These are phyloP conservation scores for Urtica urens DNA, from an alignment of 306 rosid species.

Conservation along the genomic window DNA sequence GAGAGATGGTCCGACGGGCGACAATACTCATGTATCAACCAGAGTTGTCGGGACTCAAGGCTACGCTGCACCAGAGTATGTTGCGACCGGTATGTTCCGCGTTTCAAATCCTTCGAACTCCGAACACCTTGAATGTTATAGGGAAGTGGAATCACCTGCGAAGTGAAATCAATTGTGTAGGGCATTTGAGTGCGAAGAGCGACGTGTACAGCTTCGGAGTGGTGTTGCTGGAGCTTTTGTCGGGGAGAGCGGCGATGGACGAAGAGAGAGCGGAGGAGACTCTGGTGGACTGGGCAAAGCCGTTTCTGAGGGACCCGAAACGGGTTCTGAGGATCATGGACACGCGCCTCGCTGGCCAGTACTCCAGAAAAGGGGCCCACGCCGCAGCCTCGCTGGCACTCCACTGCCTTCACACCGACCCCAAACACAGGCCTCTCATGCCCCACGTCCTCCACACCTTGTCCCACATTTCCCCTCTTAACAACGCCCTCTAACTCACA, in stretches of 20 bases:
- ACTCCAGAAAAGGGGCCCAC: conserved; percentile 73
- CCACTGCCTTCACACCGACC: conserved; percentile 53
- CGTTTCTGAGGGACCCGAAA: conserved; percentile 45
- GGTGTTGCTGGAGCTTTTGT: conserved; percentile 58
- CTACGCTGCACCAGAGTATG: conserved; percentile 95
- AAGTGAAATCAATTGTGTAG: conserved; percentile 39
- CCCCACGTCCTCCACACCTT: conserved; percentile 37
- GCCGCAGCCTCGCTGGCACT: conserved; percentile 61
- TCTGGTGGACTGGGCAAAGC: conserved; percentile 81
- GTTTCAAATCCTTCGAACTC: background rate
- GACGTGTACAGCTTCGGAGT: conserved; percentile 94
- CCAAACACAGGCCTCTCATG: conserved; percentile 68
- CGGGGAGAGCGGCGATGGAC: conserved; percentile 57
- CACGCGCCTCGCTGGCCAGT: conserved; percentile 69
- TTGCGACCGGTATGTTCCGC: conserved; percentile 63
- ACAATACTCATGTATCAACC: conserved; percentile 92
- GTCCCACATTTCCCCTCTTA: no score
- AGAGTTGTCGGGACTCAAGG: conserved; percentile 83
- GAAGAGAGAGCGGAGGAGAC: conserved; percentile 47
- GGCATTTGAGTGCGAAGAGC: conserved; percentile 75
- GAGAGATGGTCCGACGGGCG: conserved; percentile 97
- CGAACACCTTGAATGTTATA: background rate
- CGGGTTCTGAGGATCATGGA: conserved; percentile 77
- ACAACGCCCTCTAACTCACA: no score
- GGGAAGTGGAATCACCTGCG: conserved; percentile 1